Percentiles rank a stretch among this genome's conserved stretches.
These are phyloP conservation scores for Prunus kanzakura DNA, from an alignment of 306 rosid genomes.

Conservation along the genomic window DNA sequence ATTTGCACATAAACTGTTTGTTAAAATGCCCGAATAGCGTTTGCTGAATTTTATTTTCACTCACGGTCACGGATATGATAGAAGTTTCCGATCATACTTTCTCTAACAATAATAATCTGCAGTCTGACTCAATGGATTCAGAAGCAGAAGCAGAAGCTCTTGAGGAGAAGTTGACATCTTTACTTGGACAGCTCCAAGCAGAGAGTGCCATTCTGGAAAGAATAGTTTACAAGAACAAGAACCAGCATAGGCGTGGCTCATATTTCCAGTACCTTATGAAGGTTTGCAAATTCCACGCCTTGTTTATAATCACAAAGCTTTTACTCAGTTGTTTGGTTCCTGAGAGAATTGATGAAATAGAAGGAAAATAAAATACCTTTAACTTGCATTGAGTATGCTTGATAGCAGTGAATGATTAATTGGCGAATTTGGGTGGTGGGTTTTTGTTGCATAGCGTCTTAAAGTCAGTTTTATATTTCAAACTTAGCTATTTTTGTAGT, in stretches of 20 bases:
- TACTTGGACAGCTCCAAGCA: slow-evolving; percentile 61
- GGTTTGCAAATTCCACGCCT: slow-evolving; percentile 32
- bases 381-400: neutral
- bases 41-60: too few relatives aligned
- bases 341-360: neutral
- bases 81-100: neutral
- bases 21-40: too few relatives aligned
- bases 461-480: neutral
- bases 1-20: neutral
- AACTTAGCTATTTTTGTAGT: neutral
- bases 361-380: neutral
- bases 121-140: slow-evolving; percentile 41
- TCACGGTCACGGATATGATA: neutral
- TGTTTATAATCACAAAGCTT: neutral
- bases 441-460: neutral
- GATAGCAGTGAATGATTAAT: neutral
- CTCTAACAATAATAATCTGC: neutral
- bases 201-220: slow-evolving; percentile 65
- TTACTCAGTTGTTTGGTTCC: neutral
- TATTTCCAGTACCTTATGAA: slow-evolving; percentile 75
- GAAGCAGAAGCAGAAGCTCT: slow-evolving; percentile 50
- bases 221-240: slow-evolving; percentile 80
- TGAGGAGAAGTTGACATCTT: slow-evolving; percentile 53
- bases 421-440: neutral
- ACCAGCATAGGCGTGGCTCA: slow-evolving; percentile 81